These are phyloP conservation scores for Aspergillus heteromorphus DNA, from an alignment of 495 filamentous ascomycete genomes.

Conservation along the genomic window DNA sequence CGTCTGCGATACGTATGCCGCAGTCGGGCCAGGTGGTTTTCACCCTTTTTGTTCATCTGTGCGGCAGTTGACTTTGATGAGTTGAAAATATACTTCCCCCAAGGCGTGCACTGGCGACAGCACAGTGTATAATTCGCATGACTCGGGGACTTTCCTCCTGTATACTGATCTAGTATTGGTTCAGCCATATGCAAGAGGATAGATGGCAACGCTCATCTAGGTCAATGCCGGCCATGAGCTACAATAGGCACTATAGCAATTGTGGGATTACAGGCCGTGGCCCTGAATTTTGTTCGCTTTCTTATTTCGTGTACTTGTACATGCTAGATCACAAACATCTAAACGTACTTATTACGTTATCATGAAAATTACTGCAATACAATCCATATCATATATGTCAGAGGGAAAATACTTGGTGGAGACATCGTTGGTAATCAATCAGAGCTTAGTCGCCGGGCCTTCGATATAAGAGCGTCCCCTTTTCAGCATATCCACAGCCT, in stretches of 20 bases:
- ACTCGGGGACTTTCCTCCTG: neutral
- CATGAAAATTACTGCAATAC: conserved; percentile 9
- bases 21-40: neutral
- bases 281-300: conserved; percentile 6
- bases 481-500: conserved; percentile 67
- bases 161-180: neutral
- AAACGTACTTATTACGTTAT: conserved; percentile 12
- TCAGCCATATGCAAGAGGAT: neutral
- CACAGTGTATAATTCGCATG: neutral
- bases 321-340: conserved; percentile 26
- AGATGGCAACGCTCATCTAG: neutral
- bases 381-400: conserved; percentile 4
- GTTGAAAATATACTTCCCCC: neutral
- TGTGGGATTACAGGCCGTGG: neutral
- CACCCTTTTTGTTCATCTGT: neutral
- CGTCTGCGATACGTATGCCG: neutral
- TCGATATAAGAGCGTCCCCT: conserved; percentile 31
- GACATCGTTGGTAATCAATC: neutral
- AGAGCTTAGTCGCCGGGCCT: conserved; percentile 31
- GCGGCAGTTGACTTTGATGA: conserved; percentile 1
- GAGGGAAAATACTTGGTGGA: neutral
- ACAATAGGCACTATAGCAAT: neutral
- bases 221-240: neutral
- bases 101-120: neutral
- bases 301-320: conserved; percentile 35